Percentiles rank a stretch among this genome's conserved stretches.
phyloP scores from a whole-genome alignment of 2,329 filamentous ascomycete species.

The Zymoseptoria crescenta region DNA sequence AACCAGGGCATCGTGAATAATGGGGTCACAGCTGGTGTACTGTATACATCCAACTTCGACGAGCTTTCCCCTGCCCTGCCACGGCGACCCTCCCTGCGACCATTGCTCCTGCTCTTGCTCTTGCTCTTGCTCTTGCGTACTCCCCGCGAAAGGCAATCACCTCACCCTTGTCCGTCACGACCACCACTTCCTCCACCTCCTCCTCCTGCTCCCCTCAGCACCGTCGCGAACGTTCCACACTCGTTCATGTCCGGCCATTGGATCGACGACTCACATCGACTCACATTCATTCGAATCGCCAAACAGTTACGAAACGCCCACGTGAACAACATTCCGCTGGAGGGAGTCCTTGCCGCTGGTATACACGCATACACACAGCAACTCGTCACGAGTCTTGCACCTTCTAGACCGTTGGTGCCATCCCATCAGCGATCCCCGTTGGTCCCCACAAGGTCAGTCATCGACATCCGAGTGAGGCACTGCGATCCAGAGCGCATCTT shows the following conservation, averaged over 20 bases:
- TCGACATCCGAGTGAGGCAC: not conserved
- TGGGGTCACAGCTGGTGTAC: not conserved
- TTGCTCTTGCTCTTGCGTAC: not conserved
- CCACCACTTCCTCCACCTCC: not conserved
- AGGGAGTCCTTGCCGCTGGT: not conserved
- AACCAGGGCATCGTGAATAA: not conserved
- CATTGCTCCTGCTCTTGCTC: not conserved
- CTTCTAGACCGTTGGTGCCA: not conserved
- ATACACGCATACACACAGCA: not conserved
- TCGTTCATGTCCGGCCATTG: not conserved
- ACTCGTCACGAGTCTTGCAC: not conserved
- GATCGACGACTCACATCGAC: not conserved
- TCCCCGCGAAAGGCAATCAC: too few species aligned
- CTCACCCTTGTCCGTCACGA: not conserved
- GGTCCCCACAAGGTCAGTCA: not conserved
- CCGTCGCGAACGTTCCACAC: not conserved
- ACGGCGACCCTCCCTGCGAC: not conserved
- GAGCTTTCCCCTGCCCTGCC: not conserved
- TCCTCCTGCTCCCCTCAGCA: not conserved
- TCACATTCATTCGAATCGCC: not conserved
- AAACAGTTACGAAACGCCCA: not conserved
- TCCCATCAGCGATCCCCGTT: not conserved
- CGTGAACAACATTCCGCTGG: not conserved
- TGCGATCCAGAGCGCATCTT: not conserved
- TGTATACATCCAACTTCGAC: not conserved